A percentile compares a stretch with the other conserved stretches of the same genome.
phyloP scores from a whole-genome alignment of 768 basidiomycete genomes.

The Fibroporia radiculosa region DNA sequence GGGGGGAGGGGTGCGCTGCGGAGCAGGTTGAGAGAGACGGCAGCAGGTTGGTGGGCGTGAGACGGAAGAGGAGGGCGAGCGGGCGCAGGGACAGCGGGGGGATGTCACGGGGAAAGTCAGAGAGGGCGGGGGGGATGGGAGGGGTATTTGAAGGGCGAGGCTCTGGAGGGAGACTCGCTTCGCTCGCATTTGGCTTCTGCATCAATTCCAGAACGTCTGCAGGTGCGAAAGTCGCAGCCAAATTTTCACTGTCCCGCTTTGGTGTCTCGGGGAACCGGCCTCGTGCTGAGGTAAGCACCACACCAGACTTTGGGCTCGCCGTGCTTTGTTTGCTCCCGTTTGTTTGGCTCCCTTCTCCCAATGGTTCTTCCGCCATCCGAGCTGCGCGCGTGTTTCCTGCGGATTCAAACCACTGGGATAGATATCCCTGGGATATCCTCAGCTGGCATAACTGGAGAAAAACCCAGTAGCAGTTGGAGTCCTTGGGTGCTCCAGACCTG shows the following conservation, averaged over 20 bases:
- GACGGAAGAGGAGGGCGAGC: not conserved
- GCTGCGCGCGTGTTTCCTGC: no score
- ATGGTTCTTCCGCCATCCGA: no score
- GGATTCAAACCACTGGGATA: no score
- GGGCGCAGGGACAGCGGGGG: not conserved
- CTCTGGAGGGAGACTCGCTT: not conserved
- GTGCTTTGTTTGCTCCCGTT: no score
- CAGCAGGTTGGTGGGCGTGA: not conserved
- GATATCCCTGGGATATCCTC: no score
- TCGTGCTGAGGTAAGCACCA: no score
- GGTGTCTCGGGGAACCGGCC: not conserved
- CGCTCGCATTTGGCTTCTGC: not conserved
- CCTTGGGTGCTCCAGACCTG: no score
- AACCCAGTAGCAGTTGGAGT: no score
- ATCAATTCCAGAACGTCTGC: conserved; percentile 6
- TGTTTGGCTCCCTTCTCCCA: no score
- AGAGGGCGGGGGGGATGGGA: not conserved
- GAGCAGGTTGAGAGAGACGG: not conserved
- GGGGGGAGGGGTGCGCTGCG: conserved; percentile 3
- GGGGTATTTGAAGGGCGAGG: conserved; percentile 5
- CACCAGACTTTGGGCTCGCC: no score
- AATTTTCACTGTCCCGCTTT: not conserved
- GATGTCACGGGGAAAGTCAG: not conserved
- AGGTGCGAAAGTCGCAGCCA: not conserved
- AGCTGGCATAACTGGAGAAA: no score